A percentile compares a stretch with the other conserved stretches of the same genome.
phyloP scores from a whole-genome alignment of 345 rosid genomes.

The Stellera chamaejasme region DNA sequence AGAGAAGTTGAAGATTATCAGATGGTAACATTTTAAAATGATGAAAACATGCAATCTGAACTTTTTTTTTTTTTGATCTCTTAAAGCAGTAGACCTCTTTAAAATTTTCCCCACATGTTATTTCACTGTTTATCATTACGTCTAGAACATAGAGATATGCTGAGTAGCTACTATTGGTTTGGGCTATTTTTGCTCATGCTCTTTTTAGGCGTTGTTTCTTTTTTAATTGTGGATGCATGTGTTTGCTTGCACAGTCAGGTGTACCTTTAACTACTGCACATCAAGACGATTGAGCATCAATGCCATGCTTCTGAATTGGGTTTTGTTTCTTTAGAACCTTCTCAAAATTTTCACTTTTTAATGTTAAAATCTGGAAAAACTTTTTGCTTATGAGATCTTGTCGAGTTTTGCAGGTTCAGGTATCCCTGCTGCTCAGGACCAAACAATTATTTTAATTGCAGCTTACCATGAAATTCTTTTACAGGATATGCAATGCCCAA shows the following conservation, averaged over 20 bases:
- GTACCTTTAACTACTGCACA: slow-evolving; percentile 13
- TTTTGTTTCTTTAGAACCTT: slow-evolving; percentile 17
- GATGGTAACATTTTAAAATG: too few species aligned
- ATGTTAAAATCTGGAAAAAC: neutral
- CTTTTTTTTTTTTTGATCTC: too few species aligned
- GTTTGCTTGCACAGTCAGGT: slow-evolving; percentile 26
- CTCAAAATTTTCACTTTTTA: neutral
- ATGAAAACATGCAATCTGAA: too few species aligned
- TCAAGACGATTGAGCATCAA: slow-evolving; percentile 16
- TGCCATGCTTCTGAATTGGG: slow-evolving; percentile 19
- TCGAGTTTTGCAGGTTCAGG: slow-evolving; percentile 44
- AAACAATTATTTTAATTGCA: slow-evolving; percentile 16
- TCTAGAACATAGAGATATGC: too few species aligned
- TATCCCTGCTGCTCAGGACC: slow-evolving; percentile 30
- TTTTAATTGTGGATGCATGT: slow-evolving; percentile 2
- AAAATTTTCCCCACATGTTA: too few species aligned
- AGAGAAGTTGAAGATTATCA: too few species aligned
- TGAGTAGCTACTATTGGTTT: too few species aligned
- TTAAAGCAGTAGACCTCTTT: too few species aligned
- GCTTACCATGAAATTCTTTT: slow-evolving; percentile 28
- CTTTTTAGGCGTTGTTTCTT: neutral
- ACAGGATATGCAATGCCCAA: slow-evolving; percentile 20
- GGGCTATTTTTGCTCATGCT: neutral
- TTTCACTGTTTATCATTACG: too few species aligned
- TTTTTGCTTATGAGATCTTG: slow-evolving; percentile 1